Evolutionary conservation across 805 yeast genomes (phyloP).

Genomic region (Lipomyces lipofer): DNA sequence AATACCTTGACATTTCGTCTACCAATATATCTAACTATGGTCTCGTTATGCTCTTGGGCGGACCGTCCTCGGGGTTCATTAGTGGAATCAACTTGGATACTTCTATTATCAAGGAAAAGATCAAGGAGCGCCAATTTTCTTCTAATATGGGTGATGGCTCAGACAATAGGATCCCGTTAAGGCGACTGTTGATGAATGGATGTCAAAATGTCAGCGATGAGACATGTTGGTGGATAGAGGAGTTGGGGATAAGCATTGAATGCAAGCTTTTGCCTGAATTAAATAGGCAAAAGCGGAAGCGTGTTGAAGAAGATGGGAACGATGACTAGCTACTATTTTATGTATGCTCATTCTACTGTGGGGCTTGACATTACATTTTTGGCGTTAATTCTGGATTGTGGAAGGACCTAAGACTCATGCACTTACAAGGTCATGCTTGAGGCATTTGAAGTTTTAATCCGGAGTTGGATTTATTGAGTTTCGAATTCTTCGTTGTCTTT

Average conservation of each 20-base stretch:
- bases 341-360: too few species aligned
- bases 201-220: conserved; percentile 4
- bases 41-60: conserved; percentile 2
- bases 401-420: too few species aligned
- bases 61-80: not conserved
- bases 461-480: too few species aligned
- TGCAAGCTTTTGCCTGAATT: not conserved
- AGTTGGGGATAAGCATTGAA: not conserved
- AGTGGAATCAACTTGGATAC: not conserved
- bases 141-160: not conserved
- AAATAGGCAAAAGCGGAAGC: not conserved
- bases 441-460: too few species aligned
- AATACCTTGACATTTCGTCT: conserved; percentile 3
- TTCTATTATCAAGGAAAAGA: not conserved
- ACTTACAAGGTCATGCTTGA: too few species aligned
- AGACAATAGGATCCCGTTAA: not conserved
- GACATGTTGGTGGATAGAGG: conserved; percentile 1
- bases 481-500: too few species aligned
- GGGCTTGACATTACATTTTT: too few species aligned
- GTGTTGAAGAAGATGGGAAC: too few species aligned
- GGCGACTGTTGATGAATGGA: not conserved
- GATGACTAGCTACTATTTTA: too few species aligned
- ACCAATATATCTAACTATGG: conserved; percentile 6
- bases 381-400: too few species aligned
- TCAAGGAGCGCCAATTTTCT: not conserved